Percentiles rank a stretch among this genome's conserved stretches.
These are phyloP conservation scores for Onygenales sp. DNA, from an alignment of 2,329 filamentous ascomycete genomes.

Conservation along the genomic window DNA sequence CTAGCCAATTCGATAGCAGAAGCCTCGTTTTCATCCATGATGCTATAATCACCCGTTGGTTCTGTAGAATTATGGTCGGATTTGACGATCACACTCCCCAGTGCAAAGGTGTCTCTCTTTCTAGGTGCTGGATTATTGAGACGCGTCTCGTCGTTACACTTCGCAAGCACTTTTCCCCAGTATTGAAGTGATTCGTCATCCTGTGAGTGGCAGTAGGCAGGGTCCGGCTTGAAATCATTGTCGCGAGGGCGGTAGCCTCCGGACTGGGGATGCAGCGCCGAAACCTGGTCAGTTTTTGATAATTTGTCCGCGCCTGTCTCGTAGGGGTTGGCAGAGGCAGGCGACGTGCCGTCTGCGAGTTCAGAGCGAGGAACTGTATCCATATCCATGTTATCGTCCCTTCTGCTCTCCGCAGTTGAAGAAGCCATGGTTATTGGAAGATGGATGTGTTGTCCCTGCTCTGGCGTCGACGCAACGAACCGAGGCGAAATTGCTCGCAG, in stretches of 20 bases:
- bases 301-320: constrained; percentile 24
- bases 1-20: constrained; percentile 26
- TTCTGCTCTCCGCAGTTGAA: constrained; percentile 2
- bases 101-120: constrained; percentile 24
- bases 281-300: constrained; percentile 24
- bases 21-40: constrained; percentile 29
- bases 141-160: constrained; percentile 18
- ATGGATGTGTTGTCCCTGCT: not conserved
- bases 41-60: constrained; percentile 20
- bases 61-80: constrained; percentile 21
- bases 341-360: not conserved
- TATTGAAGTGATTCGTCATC: constrained; percentile 22
- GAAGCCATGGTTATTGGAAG: not conserved
- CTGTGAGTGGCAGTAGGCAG: constrained; percentile 23
- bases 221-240: constrained; percentile 27
- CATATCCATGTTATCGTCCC: constrained; percentile 15
- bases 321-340: constrained; percentile 19
- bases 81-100: constrained; percentile 28
- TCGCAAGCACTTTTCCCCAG: constrained; percentile 26
- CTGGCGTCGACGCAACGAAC: not conserved
- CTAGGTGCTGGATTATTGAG: constrained; percentile 23
- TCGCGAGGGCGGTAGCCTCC: constrained; percentile 24
- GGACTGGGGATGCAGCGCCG: constrained; percentile 23
- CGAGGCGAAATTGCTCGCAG: not conserved
- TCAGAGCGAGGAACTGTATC: not conserved